These are phyloP conservation scores for Beauveria sp. DNA, from an alignment of 2,329 filamentous ascomycete species.

Conservation along the genomic window DNA sequence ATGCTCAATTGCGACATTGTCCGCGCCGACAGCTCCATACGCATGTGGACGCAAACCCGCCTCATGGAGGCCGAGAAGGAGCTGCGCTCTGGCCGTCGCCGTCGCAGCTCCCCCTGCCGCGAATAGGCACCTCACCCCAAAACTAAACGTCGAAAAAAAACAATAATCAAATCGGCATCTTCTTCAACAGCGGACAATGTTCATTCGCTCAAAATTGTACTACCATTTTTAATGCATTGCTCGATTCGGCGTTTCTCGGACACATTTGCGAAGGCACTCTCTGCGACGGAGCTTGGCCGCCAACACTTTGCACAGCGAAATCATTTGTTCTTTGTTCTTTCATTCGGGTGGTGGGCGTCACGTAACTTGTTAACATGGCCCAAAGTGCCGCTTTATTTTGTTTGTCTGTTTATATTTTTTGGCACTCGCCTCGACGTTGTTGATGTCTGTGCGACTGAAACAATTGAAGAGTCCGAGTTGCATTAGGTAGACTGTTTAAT, in stretches of 20 bases:
- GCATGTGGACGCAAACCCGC: conserved; percentile 51
- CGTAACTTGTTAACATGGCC: neutral
- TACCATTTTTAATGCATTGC: conserved; percentile 2
- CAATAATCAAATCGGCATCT: neutral
- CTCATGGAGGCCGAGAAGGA: conserved; percentile 56
- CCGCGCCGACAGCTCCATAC: conserved; percentile 41
- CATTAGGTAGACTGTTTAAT: conserved; percentile 1
- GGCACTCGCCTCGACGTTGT: neutral
- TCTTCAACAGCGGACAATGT: neutral
- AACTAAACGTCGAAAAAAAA: neutral
- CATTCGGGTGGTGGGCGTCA: neutral
- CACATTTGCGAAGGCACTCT: neutral
- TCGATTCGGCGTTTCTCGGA: conserved; percentile 3
- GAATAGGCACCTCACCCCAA: neutral
- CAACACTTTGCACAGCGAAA: conserved; percentile 2
- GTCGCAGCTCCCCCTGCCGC: conserved; percentile 33
- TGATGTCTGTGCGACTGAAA: neutral
- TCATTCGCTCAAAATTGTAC: neutral
- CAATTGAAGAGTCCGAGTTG: neutral
- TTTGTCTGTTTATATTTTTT: neutral
- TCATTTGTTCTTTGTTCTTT: neutral
- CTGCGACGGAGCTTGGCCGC: neutral
- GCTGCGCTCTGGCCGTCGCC: conserved; percentile 43
- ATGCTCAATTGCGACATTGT: conserved; percentile 53
- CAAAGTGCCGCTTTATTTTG: neutral